Evolutionary conservation across 2,329 filamentous ascomycete genomes (phyloP).

Genomic region (Amauroascus verrucosus): DNA sequence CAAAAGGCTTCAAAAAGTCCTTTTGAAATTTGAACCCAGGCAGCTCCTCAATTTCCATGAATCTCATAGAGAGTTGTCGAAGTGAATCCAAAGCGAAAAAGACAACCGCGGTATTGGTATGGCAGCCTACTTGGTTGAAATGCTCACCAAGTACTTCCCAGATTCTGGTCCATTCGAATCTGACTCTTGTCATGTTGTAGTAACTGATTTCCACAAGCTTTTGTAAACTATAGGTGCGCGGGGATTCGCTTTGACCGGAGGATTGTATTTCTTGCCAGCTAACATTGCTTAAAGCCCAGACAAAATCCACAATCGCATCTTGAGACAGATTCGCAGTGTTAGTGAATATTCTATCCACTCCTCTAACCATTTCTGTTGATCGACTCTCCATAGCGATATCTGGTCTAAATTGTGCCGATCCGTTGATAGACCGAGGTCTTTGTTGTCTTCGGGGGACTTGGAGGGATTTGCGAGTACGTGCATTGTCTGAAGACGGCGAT

Average conservation of each 20-base stretch:
- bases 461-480: constrained; percentile 55
- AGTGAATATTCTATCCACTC: constrained; percentile 91
- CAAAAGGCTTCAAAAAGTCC: constrained; percentile 95
- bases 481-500: constrained; percentile 45
- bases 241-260: constrained; percentile 88
- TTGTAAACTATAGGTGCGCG: constrained; percentile 91
- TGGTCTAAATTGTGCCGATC: constrained; percentile 51
- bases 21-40: constrained; percentile 99
- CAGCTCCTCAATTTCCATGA: constrained; percentile 95
- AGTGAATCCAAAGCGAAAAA: constrained; percentile 96
- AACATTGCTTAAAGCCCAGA: constrained; percentile 81
- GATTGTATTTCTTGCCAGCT: constrained; percentile 99
- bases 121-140: constrained; percentile 95
- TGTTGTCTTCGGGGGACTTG: constrained; percentile 45
- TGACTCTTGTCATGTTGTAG: constrained; percentile 98
- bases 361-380: constrained; percentile 84
- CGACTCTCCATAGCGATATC: constrained; percentile 88
- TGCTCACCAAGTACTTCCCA: constrained; percentile 97
- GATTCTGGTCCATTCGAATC: constrained; percentile 96
- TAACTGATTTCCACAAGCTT: constrained; percentile 98
- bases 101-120: constrained; percentile 91
- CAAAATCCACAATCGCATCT: constrained; percentile 92
- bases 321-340: constrained; percentile 89
- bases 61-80: constrained; percentile 92
- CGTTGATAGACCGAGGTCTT: constrained; percentile 38